phyloP scores from a whole-genome alignment of 331 rosid genomes.

The Malus hybrid region DNA sequence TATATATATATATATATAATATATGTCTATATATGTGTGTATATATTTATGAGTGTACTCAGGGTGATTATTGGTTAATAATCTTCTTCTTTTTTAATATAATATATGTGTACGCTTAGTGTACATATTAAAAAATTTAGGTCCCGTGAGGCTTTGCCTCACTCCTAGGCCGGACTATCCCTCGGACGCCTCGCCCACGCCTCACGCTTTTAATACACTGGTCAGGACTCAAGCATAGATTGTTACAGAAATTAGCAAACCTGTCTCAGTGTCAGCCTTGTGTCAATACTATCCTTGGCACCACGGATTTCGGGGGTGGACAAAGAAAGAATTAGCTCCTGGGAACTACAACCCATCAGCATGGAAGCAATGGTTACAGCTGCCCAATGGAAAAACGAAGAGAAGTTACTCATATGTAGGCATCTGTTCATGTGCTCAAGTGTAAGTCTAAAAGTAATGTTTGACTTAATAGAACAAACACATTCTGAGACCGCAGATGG shows the following conservation, averaged over 20 bases:
- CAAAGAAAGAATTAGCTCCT: constrained; percentile 56
- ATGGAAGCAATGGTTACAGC: constrained; percentile 60
- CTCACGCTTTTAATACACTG: too few relatives aligned
- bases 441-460: neutral
- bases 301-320: constrained; percentile 48
- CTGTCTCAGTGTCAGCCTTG: constrained; percentile 66
- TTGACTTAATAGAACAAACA: neutral
- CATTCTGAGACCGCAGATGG: neutral
- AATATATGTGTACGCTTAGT: too few relatives aligned
- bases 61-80: too few relatives aligned
- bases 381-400: constrained; percentile 31
- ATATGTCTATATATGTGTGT: too few relatives aligned
- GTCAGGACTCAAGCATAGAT: neutral
- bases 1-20: too few relatives aligned
- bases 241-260: constrained; percentile 30
- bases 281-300: constrained; percentile 50
- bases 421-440: neutral
- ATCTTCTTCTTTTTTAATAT: too few relatives aligned
- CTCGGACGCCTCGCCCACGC: too few relatives aligned
- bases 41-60: too few relatives aligned
- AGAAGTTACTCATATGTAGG: constrained; percentile 7
- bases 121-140: too few relatives aligned
- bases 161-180: too few relatives aligned
- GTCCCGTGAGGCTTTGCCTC: too few relatives aligned
- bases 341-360: constrained; percentile 74